phyloP scores from a whole-genome alignment of 805 yeast genomes.

The Komagataella pastoris region DNA sequence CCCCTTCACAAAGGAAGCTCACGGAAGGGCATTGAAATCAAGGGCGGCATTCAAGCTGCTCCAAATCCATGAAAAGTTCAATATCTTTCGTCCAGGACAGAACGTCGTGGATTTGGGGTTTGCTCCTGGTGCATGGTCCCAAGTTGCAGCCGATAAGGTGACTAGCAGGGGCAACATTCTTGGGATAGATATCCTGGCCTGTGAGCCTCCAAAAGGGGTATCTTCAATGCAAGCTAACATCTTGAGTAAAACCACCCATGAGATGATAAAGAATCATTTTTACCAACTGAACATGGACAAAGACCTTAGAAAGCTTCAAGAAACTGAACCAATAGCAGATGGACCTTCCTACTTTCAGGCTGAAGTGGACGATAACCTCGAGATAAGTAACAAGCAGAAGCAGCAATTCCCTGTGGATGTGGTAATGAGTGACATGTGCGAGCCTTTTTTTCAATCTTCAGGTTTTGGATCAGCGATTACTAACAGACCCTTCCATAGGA shows the following conservation, averaged over 20 bases:
- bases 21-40: conserved; percentile 47
- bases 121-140: conserved; percentile 95
- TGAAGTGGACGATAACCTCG: conserved; percentile 6
- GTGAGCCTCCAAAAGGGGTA: conserved; percentile 71
- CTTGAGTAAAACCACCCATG: conserved; percentile 52
- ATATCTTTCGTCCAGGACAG: conserved; percentile 38
- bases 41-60: conserved; percentile 85
- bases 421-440: conserved; percentile 76
- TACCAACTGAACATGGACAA: conserved; percentile 7
- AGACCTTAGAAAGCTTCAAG: conserved; percentile 5
- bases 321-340: conserved; percentile 2
- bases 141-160: conserved; percentile 52
- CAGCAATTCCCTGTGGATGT: conserved; percentile 38
- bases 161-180: conserved; percentile 40
- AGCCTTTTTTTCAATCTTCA: conserved; percentile 36
- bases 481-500: conserved; percentile 77
- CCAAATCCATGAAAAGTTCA: conserved; percentile 57
- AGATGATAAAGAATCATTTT: conserved; percentile 37
- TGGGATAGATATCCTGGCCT: conserved; percentile 75
- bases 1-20: conserved; percentile 53
- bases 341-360: conserved; percentile 6
- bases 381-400: neutral
- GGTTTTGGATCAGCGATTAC: conserved; percentile 51
- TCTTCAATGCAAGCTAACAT: conserved; percentile 80
- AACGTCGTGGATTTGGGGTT: conserved; percentile 80